Conservation (phyloP, 129 eudicot genomes). For the Flaveria ramosissima region DNA sequence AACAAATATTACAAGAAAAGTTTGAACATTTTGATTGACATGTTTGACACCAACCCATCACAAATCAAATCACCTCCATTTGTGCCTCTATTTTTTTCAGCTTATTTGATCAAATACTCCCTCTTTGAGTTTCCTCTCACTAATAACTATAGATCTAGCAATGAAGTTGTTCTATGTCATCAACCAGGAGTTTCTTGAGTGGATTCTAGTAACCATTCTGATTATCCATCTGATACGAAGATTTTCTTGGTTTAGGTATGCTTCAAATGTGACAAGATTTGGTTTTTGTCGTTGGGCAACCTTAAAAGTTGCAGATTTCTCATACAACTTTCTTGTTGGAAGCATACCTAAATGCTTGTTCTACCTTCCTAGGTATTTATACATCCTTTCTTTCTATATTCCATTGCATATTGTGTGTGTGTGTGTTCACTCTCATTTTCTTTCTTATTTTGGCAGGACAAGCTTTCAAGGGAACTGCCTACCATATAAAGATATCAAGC, state of each 20-base stretch:
- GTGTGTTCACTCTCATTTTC: constrained; percentile 1
- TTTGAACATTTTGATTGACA: background rate
- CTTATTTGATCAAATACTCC: background rate
- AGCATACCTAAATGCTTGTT: constrained; percentile 84
- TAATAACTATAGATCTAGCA: background rate
- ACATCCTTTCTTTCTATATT: constrained; percentile 9
- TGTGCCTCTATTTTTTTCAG: background rate
- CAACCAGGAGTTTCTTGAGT: constrained; percentile 18
- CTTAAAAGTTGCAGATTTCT: constrained; percentile 75
- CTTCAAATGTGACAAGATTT: constrained; percentile 48
- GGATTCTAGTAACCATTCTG: background rate
- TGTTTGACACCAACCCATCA: background rate
- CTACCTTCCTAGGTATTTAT: constrained; percentile 70
- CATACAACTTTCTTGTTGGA: constrained; percentile 80
- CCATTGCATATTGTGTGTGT: background rate
- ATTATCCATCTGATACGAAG: constrained; percentile 4
- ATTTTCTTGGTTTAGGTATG: constrained; percentile 50
- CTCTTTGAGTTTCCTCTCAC: background rate
- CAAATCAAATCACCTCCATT: background rate
- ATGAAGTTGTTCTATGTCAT: background rate
- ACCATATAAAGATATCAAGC: constrained; percentile 64
- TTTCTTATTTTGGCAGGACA: constrained; percentile 43
- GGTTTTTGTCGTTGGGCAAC: constrained; percentile 82
- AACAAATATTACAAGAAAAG: background rate
- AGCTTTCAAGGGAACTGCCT: constrained; percentile 95